phyloP scores from a whole-genome alignment of 345 rosid species.

The Bretschneidera sinensis region DNA sequence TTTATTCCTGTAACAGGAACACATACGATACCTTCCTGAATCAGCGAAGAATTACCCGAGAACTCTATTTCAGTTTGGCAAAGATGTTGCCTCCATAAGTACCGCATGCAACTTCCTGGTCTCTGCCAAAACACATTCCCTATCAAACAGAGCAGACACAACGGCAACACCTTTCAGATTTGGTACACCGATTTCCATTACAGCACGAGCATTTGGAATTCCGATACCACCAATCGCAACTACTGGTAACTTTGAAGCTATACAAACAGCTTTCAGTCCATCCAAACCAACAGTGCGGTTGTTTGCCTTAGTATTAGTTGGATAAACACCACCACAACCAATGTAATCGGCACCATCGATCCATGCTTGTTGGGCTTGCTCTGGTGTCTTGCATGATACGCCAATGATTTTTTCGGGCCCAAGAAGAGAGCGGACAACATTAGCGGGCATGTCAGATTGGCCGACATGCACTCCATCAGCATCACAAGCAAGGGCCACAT shows the following conservation, averaged over 20 bases:
- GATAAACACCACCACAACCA: slow-evolving; percentile 89
- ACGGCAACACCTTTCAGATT: slow-evolving; percentile 79
- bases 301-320: slow-evolving; percentile 74
- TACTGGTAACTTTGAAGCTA: slow-evolving; percentile 71
- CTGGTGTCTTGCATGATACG: slow-evolving; percentile 80
- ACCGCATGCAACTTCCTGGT: slow-evolving; percentile 45
- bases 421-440: slow-evolving; percentile 56
- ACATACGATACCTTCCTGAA: too few relatives aligned
- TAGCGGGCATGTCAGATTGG: slow-evolving; percentile 77
- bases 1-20: too few relatives aligned
- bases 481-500: slow-evolving; percentile 77
- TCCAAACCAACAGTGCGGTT: slow-evolving; percentile 75
- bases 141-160: slow-evolving; percentile 76
- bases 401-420: slow-evolving; percentile 90
- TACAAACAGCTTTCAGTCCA: slow-evolving; percentile 67
- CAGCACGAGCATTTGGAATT: slow-evolving; percentile 49
- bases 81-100: slow-evolving; percentile 27
- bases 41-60: too few relatives aligned
- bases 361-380: slow-evolving; percentile 87
- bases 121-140: slow-evolving; percentile 45
- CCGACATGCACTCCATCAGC: slow-evolving; percentile 96
- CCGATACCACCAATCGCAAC: slow-evolving; percentile 91
- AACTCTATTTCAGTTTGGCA: too few relatives aligned
- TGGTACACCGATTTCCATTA: slow-evolving; percentile 44
- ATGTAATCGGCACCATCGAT: slow-evolving; percentile 82